Percentiles rank a stretch among this genome's conserved stretches.
phyloP scores from a whole-genome alignment of 1,139 yeast species.

The Suhomyces kunorum region DNA sequence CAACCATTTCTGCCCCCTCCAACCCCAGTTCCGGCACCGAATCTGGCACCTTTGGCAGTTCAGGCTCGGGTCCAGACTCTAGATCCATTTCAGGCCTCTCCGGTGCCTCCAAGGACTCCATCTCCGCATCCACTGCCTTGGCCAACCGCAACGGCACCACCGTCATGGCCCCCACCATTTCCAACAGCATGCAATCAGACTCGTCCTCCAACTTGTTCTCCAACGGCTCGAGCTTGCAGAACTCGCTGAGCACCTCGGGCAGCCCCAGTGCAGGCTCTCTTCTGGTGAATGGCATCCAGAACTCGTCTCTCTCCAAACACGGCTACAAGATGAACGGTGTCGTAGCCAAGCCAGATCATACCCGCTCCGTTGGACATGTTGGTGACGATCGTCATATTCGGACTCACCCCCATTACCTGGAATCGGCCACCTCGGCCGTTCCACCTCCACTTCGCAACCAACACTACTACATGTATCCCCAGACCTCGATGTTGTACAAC shows the following conservation, averaged over 20 bases:
- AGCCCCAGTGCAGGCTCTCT: conserved; percentile 15
- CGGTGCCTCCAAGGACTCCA: conserved; percentile 1
- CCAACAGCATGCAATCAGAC: conserved; percentile 2
- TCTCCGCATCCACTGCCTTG: too few relatives aligned
- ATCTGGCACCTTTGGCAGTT: too few relatives aligned
- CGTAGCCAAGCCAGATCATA: too few relatives aligned
- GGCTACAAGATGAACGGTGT: not conserved
- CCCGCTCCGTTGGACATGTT: too few relatives aligned
- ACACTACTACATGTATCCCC: conserved; percentile 30
- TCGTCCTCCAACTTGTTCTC: conserved; percentile 9
- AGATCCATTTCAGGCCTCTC: conserved; percentile 3
- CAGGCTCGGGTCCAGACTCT: too few relatives aligned
- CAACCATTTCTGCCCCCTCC: conserved; percentile 8
- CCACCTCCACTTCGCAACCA: too few relatives aligned
- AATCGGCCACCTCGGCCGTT: conserved; percentile 12
- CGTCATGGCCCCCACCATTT: not conserved
- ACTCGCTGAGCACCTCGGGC: conserved; percentile 15
- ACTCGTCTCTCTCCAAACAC: not conserved
- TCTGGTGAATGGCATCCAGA: not conserved
- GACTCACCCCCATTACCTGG: not conserved
- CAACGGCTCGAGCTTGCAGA: conserved; percentile 12
- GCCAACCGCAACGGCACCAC: too few relatives aligned
- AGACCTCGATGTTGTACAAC: conserved; percentile 25
- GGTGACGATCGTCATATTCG: too few relatives aligned
- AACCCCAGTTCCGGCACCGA: conserved; percentile 6